phyloP scores from a whole-genome alignment of 352 stramenopile species.

The Plasmopara halstedii region DNA sequence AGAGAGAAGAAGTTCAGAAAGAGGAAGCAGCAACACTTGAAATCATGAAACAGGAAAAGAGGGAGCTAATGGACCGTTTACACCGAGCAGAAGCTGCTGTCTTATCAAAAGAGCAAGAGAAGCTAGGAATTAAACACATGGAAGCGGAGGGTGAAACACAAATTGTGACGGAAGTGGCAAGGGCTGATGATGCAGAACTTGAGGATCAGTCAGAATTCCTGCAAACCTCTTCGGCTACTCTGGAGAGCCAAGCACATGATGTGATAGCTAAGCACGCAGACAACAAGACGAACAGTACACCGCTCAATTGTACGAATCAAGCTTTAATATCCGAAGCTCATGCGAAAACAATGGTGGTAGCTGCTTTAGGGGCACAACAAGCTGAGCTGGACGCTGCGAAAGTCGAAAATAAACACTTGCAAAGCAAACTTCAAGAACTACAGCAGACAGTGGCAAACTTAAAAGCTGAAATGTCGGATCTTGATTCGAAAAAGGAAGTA shows the following conservation, averaged over 20 bases:
- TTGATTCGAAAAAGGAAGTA: constrained; percentile 4
- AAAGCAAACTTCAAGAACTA: constrained; percentile 13
- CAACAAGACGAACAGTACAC: background rate
- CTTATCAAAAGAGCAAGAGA: background rate
- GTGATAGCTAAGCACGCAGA: background rate
- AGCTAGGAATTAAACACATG: constrained; percentile 4
- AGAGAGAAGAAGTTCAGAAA: constrained; percentile 9
- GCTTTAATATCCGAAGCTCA: constrained; percentile 6
- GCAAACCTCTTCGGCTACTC: background rate
- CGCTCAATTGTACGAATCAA: constrained; percentile 9
- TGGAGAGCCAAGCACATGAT: constrained; percentile 8
- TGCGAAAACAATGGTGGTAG: constrained; percentile 8
- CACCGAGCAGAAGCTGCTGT: constrained; percentile 8
- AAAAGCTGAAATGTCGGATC: background rate
- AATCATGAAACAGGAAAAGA: constrained; percentile 15
- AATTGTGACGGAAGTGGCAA: constrained; percentile 5
- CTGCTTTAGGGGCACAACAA: constrained; percentile 6
- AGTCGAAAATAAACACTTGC: constrained; percentile 11
- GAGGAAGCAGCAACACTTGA: constrained; percentile 3
- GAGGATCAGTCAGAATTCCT: constrained; percentile 13
- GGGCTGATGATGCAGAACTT: constrained; percentile 6
- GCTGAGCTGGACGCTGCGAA: constrained; percentile 8
- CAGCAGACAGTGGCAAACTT: background rate
- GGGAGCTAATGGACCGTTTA: constrained; percentile 6
- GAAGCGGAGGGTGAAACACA: constrained; percentile 1